These are phyloP conservation scores for Fusarium irregulare DNA, from an alignment of 2,329 filamentous ascomycete species.

Conservation along the genomic window DNA sequence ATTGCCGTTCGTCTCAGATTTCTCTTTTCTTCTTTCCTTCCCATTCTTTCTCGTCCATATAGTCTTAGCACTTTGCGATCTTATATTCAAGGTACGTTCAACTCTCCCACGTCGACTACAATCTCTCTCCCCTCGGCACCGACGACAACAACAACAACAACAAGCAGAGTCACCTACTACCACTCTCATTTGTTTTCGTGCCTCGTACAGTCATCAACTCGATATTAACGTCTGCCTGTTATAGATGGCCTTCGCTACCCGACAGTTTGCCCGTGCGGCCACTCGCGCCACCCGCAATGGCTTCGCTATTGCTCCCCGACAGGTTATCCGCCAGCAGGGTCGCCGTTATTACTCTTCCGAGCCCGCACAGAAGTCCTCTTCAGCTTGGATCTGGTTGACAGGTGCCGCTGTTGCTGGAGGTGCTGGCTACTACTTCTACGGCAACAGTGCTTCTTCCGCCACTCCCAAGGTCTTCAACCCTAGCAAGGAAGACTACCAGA, in stretches of 20 bases:
- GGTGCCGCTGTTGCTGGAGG: conserved; percentile 71
- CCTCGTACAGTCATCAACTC: not conserved
- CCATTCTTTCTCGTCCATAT: conserved; percentile 18
- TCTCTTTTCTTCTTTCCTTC: not conserved
- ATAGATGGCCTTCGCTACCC: conserved; percentile 58
- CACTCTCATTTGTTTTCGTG: not conserved
- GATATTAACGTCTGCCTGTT: conserved; percentile 13
- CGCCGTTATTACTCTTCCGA: conserved; percentile 85
- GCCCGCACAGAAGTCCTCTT: conserved; percentile 63
- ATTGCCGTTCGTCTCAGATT: conserved; percentile 14
- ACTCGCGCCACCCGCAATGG: conserved; percentile 68
- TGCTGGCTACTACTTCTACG: conserved; percentile 75
- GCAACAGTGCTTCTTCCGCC: conserved; percentile 63
- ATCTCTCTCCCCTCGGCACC: not conserved
- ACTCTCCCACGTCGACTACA: not conserved
- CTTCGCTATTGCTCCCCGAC: conserved; percentile 69
- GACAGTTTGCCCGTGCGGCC: conserved; percentile 67
- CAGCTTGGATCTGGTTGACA: conserved; percentile 65
- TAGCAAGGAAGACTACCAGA: conserved; percentile 89
- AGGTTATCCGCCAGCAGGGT: conserved; percentile 78
- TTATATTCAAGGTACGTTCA: conserved; percentile 37
- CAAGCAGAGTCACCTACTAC: not conserved
- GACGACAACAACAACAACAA: not conserved
- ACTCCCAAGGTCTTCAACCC: conserved; percentile 74
- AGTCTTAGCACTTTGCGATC: conserved; percentile 15